Base-by-base conservation (phyloP, 441 rosid species). In the Viola pubescens region DNA sequence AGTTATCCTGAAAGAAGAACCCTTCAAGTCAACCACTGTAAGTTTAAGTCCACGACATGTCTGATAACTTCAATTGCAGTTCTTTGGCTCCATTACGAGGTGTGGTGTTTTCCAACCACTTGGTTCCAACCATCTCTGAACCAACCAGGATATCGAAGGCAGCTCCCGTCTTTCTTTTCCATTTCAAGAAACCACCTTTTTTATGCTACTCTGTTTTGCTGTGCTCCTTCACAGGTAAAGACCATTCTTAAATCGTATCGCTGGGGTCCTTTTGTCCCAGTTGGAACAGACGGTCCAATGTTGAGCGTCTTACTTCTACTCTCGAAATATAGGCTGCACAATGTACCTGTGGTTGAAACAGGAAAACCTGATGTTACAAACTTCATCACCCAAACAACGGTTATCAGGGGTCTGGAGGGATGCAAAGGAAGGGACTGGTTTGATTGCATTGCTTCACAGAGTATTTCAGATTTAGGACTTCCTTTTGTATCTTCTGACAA, bases 361-460 rank as follows among this genome's bases (percentile, higher is more conserved):
- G 91, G 88, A 26, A 73, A 69, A 3, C 83, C 98, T 0, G 76
- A 83, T 60, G 70, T 91, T 54, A 73, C 82, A 76, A 91, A 91
- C 79, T 86, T 78, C 75, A 82, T 88, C 60, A 88, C 96, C 68
- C 98, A 91, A 63, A 74, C 95, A 63, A 95, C 96, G 4, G 68
- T 88, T 53, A 76, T 91, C 71, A 83, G 76, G 26, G 98, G 92
- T 59, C 91, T 86, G 7, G 86, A 91, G 68, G 78, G 82, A 11
- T 88, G 95, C 76, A 79, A 68, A 67, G 96, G 98, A 10, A 83
- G 92, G 79, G 96, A 86, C 71, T 91, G 96, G 96, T 91, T 91
- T 26, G 96, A 91, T 68, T 73, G 76, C 61, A 84, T 88, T 43
- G 73, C 95, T 0, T 61, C 82, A 48, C 70, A 61, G 5, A 77